These are phyloP conservation scores for Chlamydomonas applanata DNA, from an alignment of 139 green algal species.

Conservation along the genomic window DNA sequence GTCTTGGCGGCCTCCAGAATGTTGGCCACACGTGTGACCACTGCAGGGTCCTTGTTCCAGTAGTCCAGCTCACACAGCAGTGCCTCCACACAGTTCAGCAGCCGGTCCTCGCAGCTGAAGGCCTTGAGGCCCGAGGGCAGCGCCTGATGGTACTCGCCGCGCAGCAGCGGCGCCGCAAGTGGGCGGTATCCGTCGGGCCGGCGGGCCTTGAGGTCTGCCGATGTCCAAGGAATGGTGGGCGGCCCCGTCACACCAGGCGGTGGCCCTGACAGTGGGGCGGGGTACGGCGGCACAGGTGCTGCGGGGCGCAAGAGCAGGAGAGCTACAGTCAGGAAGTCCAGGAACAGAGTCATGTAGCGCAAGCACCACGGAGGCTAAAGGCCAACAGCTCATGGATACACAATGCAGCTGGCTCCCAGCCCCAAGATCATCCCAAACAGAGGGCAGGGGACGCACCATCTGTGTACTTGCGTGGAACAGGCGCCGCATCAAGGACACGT, in stretches of 20 bases:
- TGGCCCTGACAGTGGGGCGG: background rate
- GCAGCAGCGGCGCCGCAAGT: constrained; percentile 60
- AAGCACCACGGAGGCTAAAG: background rate
- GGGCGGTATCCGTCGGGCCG: constrained; percentile 63
- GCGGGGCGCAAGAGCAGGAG: background rate
- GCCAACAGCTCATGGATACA: background rate
- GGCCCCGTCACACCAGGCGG: background rate
- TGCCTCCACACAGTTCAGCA: constrained; percentile 41
- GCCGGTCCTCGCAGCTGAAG: constrained; percentile 35
- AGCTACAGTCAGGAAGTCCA: background rate
- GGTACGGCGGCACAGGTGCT: constrained; percentile 5
- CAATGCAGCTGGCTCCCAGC: too few relatives aligned
- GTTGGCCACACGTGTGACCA: background rate
- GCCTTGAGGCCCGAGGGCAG: constrained; percentile 4
- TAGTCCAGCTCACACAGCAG: constrained; percentile 57
- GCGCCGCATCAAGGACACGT: constrained; percentile 46
- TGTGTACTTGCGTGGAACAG: constrained; percentile 43
- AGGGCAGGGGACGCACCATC: constrained; percentile 16
- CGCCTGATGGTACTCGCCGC: constrained; percentile 48
- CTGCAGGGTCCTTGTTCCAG: background rate
- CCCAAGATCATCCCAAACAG: too few relatives aligned
- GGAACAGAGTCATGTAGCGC: background rate
- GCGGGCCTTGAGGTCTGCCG: constrained; percentile 23
- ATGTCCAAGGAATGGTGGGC: constrained; percentile 1
- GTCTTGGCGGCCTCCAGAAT: constrained; percentile 8